A percentile compares a stretch with the other conserved stretches of the same genome.
phyloP scores from a whole-genome alignment of 2,329 filamentous ascomycete genomes.

The Ophidiomyces ophidiicola region DNA sequence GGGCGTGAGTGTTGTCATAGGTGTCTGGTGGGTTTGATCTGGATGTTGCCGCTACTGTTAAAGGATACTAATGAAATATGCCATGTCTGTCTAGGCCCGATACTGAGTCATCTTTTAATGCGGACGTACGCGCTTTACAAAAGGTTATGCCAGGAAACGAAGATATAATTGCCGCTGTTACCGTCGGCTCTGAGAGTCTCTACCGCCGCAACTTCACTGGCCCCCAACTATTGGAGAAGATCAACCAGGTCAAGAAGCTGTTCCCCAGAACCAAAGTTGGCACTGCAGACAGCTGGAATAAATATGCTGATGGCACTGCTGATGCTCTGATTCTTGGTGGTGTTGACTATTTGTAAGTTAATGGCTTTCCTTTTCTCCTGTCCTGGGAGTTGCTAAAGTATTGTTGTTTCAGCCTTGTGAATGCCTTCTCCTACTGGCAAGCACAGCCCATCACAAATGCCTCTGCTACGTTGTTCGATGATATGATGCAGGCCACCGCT shows the following conservation, averaged over 20 bases:
- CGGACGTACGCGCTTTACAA: conserved; percentile 48
- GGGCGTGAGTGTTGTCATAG: conserved; percentile 56
- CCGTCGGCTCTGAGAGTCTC: conserved; percentile 57
- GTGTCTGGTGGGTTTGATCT: conserved; percentile 47
- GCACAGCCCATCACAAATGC: conserved; percentile 47
- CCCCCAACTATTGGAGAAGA: conserved; percentile 47
- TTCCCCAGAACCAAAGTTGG: conserved; percentile 48
- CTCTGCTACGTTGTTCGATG: conserved; percentile 52
- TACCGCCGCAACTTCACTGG: conserved; percentile 58
- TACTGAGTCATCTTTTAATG: conserved; percentile 47
- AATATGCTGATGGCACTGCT: conserved; percentile 55
- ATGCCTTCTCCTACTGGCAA: conserved; percentile 65
- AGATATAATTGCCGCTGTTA: conserved; percentile 54
- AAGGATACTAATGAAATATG: not conserved
- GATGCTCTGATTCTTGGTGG: conserved; percentile 49
- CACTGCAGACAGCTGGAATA: conserved; percentile 63
- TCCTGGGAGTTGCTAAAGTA: not conserved
- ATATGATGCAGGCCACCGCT: conserved; percentile 51
- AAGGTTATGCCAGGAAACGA: conserved; percentile 35
- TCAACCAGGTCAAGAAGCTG: conserved; percentile 48
- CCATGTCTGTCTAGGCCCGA: conserved; percentile 41
- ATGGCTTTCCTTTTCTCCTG: not conserved
- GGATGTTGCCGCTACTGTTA: not conserved
- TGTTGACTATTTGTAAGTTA: conserved; percentile 46
- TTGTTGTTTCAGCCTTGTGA: conserved; percentile 39